Conservation (phyloP, 176 grass and related monocot species). For the Carex pumila region DNA sequence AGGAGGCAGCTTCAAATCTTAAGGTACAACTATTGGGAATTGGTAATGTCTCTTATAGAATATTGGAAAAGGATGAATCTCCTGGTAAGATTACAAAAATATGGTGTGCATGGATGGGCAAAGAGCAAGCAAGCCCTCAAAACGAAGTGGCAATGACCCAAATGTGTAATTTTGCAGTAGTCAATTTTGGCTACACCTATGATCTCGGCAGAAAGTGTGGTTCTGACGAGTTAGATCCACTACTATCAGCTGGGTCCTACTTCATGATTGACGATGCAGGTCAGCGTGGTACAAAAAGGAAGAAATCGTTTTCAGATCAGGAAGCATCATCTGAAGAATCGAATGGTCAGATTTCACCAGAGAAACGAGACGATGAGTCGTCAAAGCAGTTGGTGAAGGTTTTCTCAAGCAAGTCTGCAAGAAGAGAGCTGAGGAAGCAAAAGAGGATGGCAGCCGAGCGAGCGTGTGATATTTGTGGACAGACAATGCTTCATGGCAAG, state of each 20-base stretch:
- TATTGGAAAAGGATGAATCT: slow-evolving; percentile 40
- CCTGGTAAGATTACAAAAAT: slow-evolving; percentile 60
- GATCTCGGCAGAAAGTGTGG: slow-evolving; percentile 78
- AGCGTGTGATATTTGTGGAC: slow-evolving; percentile 93
- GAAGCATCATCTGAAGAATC: slow-evolving; percentile 64
- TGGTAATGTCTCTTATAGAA: slow-evolving; percentile 69
- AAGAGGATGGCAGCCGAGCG: slow-evolving; percentile 74
- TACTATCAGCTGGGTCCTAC: slow-evolving; percentile 59
- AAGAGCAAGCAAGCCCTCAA: slow-evolving; percentile 37
- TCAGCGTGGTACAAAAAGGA: slow-evolving; percentile 56
- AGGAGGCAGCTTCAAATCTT: slow-evolving; percentile 50
- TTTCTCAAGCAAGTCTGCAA: slow-evolving; percentile 51
- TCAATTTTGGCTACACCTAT: slow-evolving; percentile 76
- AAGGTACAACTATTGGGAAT: slow-evolving; percentile 57
- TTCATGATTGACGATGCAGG: slow-evolving; percentile 76
- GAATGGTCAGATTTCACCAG: slow-evolving; percentile 31
- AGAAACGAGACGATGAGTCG: slow-evolving; percentile 24
- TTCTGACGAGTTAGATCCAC: slow-evolving; percentile 53
- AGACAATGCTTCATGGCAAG: slow-evolving; percentile 80
- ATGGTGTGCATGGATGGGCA: slow-evolving; percentile 91
- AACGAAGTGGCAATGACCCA: slow-evolving; percentile 3
- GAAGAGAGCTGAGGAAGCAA: slow-evolving; percentile 79
- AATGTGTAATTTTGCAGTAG: slow-evolving; percentile 64
- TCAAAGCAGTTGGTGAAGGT: slow-evolving; percentile 34
- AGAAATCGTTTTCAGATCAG: slow-evolving; percentile 89